phyloP scores from a whole-genome alignment of 1,284 basidiomycete species.

The Sphagnurus paluster region DNA sequence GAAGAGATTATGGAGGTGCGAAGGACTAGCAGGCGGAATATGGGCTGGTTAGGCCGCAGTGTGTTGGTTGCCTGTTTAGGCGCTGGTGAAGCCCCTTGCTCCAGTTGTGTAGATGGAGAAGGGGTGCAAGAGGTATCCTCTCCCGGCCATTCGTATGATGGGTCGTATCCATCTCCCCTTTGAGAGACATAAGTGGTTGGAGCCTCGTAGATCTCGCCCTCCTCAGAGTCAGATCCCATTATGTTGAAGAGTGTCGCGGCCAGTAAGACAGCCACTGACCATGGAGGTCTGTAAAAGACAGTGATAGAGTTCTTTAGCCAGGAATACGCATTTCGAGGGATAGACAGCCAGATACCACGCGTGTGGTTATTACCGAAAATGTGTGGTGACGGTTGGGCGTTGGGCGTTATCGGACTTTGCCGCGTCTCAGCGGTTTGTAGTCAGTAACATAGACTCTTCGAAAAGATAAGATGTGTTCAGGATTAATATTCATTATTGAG shows the following conservation, averaged over 20 bases:
- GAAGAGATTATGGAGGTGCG: conserved; percentile 51
- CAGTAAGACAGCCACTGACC: conserved; percentile 3
- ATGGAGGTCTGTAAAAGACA: neutral
- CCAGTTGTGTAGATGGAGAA: conserved; percentile 5
- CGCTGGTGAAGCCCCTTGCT: neutral
- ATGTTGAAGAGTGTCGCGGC: conserved; percentile 8
- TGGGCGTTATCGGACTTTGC: too few species aligned
- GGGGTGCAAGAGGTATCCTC: conserved; percentile 23
- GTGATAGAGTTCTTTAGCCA: neutral
- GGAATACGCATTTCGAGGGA: neutral
- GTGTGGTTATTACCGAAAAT: neutral
- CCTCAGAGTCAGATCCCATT: conserved; percentile 27
- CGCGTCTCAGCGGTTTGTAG: too few species aligned
- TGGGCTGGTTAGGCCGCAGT: conserved; percentile 25
- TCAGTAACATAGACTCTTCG: too few species aligned
- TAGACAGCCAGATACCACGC: neutral
- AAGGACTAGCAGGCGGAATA: conserved; percentile 58
- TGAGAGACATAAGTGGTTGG: neutral
- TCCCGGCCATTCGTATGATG: conserved; percentile 59
- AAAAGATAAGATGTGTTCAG: too few species aligned
- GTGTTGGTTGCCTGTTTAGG: conserved; percentile 11
- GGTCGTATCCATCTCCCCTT: conserved; percentile 39
- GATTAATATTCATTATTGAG: too few species aligned
- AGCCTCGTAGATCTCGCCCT: conserved; percentile 29
- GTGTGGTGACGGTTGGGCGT: too few species aligned